Conservation (phyloP, 2,329 filamentous ascomycete species). For the Exophiala sideris region DNA sequence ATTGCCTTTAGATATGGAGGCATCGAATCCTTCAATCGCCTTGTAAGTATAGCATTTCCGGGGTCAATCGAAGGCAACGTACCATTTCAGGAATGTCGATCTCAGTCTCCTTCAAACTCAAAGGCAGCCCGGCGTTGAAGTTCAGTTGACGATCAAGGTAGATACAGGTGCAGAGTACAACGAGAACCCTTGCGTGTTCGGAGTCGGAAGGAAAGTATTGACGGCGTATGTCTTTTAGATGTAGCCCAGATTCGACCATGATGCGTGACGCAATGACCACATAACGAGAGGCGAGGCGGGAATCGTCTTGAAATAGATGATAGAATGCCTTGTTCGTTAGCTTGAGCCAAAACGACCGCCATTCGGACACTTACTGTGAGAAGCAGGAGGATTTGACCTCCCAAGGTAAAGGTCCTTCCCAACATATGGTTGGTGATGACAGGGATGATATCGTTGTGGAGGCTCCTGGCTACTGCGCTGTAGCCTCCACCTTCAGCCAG, state of each 20-base stretch:
- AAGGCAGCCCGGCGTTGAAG: constrained; percentile 14
- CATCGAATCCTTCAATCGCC: constrained; percentile 4
- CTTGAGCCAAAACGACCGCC: neutral
- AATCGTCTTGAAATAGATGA: constrained; percentile 13
- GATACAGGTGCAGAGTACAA: constrained; percentile 9
- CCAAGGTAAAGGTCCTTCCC: constrained; percentile 7
- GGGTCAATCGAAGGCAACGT: neutral
- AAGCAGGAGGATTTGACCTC: constrained; percentile 11
- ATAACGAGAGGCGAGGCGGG: constrained; percentile 13
- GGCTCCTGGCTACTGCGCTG: neutral
- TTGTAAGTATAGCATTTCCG: neutral
- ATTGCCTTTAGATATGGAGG: constrained; percentile 13
- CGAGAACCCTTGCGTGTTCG: constrained; percentile 5
- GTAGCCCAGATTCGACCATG: constrained; percentile 14
- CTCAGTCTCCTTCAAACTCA: constrained; percentile 12
- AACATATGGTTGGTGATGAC: constrained; percentile 6
- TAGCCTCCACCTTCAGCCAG: constrained; percentile 12
- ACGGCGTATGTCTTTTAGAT: constrained; percentile 5
- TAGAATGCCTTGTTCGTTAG: constrained; percentile 5
- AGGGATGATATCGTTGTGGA: constrained; percentile 4
- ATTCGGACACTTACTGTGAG: constrained; percentile 5
- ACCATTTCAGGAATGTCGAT: constrained; percentile 14
- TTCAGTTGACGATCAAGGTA: constrained; percentile 15
- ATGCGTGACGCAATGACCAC: constrained; percentile 8
- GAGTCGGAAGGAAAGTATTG: neutral